These are phyloP conservation scores for Kwoniella mangroviensis DNA, from an alignment of 768 basidiomycete genomes.

Conservation along the genomic window DNA sequence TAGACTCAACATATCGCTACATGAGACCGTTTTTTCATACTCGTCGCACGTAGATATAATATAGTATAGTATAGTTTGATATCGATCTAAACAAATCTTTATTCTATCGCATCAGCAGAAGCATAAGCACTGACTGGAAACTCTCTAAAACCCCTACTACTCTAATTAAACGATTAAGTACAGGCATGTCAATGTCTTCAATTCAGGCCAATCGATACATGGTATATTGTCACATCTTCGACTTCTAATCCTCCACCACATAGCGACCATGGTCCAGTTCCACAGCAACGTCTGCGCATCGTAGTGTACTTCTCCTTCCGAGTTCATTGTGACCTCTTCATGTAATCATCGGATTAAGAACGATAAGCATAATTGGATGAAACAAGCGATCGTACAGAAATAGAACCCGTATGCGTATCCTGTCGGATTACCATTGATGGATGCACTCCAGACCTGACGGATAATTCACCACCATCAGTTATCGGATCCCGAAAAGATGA, in stretches of 20 bases:
- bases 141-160: no score
- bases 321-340: not conserved
- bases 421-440: conserved; percentile 53
- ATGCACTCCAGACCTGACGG: conserved; percentile 50
- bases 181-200: not conserved
- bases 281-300: not conserved
- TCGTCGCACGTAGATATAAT: no score
- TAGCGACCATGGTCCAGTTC: not conserved
- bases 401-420: conserved; percentile 53
- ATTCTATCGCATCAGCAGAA: no score
- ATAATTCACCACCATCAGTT: no score
- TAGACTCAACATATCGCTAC: no score
- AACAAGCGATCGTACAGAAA: conserved; percentile 41
- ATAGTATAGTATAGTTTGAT: no score
- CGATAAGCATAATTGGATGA: conserved; percentile 42
- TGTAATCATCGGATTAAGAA: conserved; percentile 44
- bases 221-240: conserved; percentile 1
- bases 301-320: not conserved
- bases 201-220: not conserved
- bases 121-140: no score
- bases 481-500: no score
- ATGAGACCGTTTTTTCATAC: no score
- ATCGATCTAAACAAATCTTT: no score
- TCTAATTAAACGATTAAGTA: not conserved
- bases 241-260: not conserved